Percentiles rank a stretch among this genome's conserved stretches.
phyloP scores from a whole-genome alignment of 2,329 filamentous ascomycete species.

The Phoma sp. region DNA sequence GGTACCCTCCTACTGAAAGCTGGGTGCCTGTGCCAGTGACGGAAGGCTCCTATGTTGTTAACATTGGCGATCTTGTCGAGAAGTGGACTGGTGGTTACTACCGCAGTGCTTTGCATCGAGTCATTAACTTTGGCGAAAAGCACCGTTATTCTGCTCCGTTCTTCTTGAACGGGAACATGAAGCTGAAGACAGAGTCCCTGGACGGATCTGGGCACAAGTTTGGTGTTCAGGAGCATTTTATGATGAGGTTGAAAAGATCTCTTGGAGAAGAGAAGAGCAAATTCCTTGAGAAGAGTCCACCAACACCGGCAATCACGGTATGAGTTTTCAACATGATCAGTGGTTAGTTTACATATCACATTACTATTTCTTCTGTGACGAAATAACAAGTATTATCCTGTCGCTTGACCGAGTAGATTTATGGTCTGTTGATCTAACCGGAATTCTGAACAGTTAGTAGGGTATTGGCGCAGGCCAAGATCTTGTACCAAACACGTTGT shows the following conservation, averaged over 20 bases:
- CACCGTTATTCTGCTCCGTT: conserved; percentile 4
- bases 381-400: too few species aligned
- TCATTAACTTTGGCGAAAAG: conserved; percentile 12
- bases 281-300: not conserved
- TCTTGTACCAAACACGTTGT: too few species aligned
- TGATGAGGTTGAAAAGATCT: conserved; percentile 5
- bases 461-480: too few species aligned
- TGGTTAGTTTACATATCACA: not conserved
- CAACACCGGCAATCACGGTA: not conserved
- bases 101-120: conserved; percentile 16
- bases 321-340: not conserved
- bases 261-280: conserved; percentile 6
- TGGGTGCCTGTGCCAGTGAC: conserved; percentile 18
- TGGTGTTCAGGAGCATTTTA: conserved; percentile 5
- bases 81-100: conserved; percentile 20
- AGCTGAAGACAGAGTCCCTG: not conserved
- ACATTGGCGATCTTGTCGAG: conserved; percentile 16
- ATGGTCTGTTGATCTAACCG: too few species aligned
- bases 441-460: too few species aligned
- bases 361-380: too few species aligned
- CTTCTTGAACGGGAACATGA: conserved; percentile 9
- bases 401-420: too few species aligned
- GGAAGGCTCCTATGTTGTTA: conserved; percentile 12
- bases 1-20: conserved; percentile 7
- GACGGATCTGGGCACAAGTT: conserved; percentile 3